A percentile compares a stretch with the other conserved stretches of the same genome.
These are phyloP conservation scores for Podospora tetraspora DNA, from an alignment of 495 filamentous ascomycete genomes.

Conservation along the genomic window DNA sequence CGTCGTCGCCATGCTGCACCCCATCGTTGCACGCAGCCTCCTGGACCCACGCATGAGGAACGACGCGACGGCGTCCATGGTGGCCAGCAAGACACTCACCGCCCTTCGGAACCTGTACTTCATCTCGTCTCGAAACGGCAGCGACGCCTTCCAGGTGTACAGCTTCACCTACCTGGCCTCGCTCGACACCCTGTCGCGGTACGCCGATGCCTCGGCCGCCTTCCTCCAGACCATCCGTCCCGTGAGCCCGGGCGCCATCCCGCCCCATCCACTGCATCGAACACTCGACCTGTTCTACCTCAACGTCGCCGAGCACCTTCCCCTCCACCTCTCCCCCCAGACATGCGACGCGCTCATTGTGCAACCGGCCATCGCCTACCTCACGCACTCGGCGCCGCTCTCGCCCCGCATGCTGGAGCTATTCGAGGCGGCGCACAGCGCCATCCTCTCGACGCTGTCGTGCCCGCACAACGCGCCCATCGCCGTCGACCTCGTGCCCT, in stretches of 20 bases:
- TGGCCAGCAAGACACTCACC: conserved; percentile 72
- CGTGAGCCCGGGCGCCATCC: conserved; percentile 56
- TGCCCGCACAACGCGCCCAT: conserved; percentile 69
- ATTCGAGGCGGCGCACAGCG: conserved; percentile 88
- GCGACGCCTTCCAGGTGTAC: conserved; percentile 69
- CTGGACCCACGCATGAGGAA: conserved; percentile 41
- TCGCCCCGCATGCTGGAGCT: conserved; percentile 55
- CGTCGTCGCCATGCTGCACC: conserved; percentile 67
- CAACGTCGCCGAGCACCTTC: conserved; percentile 83
- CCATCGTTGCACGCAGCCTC: conserved; percentile 61
- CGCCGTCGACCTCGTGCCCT: conserved; percentile 68
- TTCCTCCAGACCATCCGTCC: conserved; percentile 64
- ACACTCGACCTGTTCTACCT: conserved; percentile 87
- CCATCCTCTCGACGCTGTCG: conserved; percentile 76
- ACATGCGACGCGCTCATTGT: conserved; percentile 70
- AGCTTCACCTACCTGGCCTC: conserved; percentile 80
- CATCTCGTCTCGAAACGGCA: conserved; percentile 71
- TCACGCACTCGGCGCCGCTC: conserved; percentile 49
- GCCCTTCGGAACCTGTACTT: conserved; percentile 83
- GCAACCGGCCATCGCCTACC: conserved; percentile 68
- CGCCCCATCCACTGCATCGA: conserved; percentile 68
- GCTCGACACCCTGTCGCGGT: conserved; percentile 79
- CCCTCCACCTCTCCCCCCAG: conserved; percentile 57
- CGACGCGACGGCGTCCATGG: conserved; percentile 54
- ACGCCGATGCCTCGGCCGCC: conserved; percentile 60